Conservation (phyloP, 2,329 filamentous ascomycete species). For the Diaporthe amygdali region DNA sequence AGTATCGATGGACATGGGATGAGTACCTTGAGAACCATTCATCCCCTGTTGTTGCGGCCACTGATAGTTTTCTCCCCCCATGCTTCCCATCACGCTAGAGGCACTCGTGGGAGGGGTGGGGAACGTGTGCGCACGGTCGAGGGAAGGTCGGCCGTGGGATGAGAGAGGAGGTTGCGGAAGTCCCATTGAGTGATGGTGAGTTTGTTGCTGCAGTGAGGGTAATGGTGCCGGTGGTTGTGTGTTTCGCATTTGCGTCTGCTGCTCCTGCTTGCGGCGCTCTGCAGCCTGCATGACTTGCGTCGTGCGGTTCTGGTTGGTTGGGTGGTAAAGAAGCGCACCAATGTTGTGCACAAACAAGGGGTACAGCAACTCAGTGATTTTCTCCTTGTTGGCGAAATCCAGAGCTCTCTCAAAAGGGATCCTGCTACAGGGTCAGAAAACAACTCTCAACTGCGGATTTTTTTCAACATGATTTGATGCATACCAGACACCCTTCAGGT, state of each 20-base stretch:
- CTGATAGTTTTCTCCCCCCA: conserved; percentile 80
- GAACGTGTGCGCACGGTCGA: conserved; percentile 90
- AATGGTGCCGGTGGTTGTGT: conserved; percentile 58
- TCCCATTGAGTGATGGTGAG: conserved; percentile 62
- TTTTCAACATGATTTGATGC: conserved; percentile 37
- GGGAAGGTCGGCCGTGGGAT: conserved; percentile 75
- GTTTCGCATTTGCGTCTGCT: conserved; percentile 67
- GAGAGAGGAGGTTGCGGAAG: conserved; percentile 62
- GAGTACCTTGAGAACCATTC: conserved; percentile 65
- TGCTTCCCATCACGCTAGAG: conserved; percentile 78
- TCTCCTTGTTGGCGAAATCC: conserved; percentile 99
- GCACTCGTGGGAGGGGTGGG: conserved; percentile 92
- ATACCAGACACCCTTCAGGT: conserved; percentile 96
- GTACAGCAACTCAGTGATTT: conserved; percentile 94
- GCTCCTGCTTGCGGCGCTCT: conserved; percentile 76
- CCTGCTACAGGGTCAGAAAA: conserved; percentile 55
- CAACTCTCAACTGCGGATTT: neutral
- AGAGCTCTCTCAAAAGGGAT: conserved; percentile 98
- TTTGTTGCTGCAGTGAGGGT: conserved; percentile 73
- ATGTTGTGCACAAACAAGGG: conserved; percentile 98
- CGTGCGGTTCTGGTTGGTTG: conserved; percentile 82
- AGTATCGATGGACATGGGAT: conserved; percentile 82
- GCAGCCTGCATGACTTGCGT: conserved; percentile 88
- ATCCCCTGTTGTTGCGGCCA: conserved; percentile 70
- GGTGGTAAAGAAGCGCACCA: conserved; percentile 90